Evolutionary conservation across 2,329 filamentous ascomycete genomes (phyloP), one percentile per base, ranked within the genome.

Genomic region (Domatiomyces globalis): DNA sequence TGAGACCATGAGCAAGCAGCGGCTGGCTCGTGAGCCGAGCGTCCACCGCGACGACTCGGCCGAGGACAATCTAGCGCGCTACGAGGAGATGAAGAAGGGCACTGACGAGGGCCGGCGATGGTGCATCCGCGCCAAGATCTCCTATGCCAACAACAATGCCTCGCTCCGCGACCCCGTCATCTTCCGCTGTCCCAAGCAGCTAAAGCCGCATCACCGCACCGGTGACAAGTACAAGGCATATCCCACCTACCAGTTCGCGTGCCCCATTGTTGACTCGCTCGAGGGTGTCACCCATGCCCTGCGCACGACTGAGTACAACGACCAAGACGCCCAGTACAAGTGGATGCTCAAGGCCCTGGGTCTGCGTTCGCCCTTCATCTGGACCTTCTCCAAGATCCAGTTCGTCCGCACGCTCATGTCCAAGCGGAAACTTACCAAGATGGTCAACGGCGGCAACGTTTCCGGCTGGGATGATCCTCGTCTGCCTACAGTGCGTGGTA

Each of bases 131-230:
- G 92, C 92, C 53, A 95, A 94, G 75, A 86, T 96, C 61, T 90
- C 87, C 1, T 80, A 85, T 60, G 86, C 94, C 67, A 85, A 92
- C 70, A 85, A 85, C 58, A 96, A 98, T 75, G 94, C 94, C 71
- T 87, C 92, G 49, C 83, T 96, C 79, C 80, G 92, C 58, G 92
- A 98, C 67, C 92, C 92, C 10, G 89, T 96, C 68, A 94, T 98
- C 67, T 96, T 95, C 76, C 83, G 92, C 59, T 95, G 88, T 78
- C 55, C 58, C 6, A 61, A 60, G 45, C 95, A 94, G 63, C 74
- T 78, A 5, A 65, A 75, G 47, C 67, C 73, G 9, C 80, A 83
- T 62, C 79, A 80, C 66, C 76, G 80, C 50, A 83, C 79, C 5
- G 79, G 78, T n/a, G 67, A 65, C 47, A 76, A 73, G 54, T 83